phyloP scores from a whole-genome alignment of 768 basidiomycete species.

The Leucogyrophana mollusca region DNA sequence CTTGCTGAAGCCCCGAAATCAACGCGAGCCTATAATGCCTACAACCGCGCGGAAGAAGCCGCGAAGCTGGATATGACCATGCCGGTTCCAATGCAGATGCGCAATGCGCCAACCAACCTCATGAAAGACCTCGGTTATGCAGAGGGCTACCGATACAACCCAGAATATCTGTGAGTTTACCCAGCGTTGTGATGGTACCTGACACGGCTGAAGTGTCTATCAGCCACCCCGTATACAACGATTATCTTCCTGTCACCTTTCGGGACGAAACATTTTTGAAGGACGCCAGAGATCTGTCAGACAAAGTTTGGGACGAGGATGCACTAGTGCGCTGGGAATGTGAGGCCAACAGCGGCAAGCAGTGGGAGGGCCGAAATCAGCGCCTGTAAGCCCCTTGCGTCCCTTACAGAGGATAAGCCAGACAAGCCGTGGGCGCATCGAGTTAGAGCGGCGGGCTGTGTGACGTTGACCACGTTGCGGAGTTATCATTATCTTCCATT shows the following conservation, averaged over 20 bases:
- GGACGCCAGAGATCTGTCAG: constrained; percentile 39
- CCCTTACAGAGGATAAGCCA: too few relatives aligned
- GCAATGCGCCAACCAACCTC: constrained; percentile 74
- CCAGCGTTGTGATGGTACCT: neutral
- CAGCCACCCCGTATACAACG: constrained; percentile 66
- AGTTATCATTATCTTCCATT: too few relatives aligned
- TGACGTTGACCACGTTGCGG: too few relatives aligned
- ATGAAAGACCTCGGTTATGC: constrained; percentile 74
- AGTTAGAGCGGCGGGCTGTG: too few relatives aligned
- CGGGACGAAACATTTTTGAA: constrained; percentile 43
- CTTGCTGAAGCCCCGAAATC: constrained; percentile 83
- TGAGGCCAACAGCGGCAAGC: constrained; percentile 44
- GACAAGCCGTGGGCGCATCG: too few relatives aligned
- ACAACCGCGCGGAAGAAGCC: constrained; percentile 63
- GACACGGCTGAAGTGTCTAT: constrained; percentile 1
- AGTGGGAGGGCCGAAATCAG: constrained; percentile 43
- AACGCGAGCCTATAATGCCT: constrained; percentile 77
- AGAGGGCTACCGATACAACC: constrained; percentile 63
- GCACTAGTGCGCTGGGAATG: constrained; percentile 55
- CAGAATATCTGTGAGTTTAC: constrained; percentile 46
- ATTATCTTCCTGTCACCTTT: constrained; percentile 55
- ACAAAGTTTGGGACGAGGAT: constrained; percentile 62
- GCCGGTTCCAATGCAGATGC: constrained; percentile 68
- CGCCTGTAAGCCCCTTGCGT: neutral
- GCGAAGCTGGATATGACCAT: constrained; percentile 50